phyloP scores from a whole-genome alignment of 495 filamentous ascomycete genomes.

The Talaromyces liani region DNA sequence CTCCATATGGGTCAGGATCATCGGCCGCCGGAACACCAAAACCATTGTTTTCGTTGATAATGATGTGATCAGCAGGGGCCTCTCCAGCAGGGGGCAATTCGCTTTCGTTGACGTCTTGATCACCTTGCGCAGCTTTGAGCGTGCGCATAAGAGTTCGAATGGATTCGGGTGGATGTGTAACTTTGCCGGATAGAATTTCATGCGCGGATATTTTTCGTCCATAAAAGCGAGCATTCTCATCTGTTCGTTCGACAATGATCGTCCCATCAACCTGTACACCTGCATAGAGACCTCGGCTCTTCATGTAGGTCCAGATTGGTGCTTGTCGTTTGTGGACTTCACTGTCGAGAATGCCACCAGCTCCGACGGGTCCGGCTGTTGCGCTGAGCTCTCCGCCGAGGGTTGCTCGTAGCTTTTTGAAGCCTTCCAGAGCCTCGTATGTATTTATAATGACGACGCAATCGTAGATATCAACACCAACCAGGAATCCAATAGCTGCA shows the following conservation, averaged over 20 bases:
- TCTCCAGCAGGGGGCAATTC: slow-evolving; percentile 48
- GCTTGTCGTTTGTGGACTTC: slow-evolving; percentile 62
- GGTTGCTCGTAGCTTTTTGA: slow-evolving; percentile 68
- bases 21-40: slow-evolving; percentile 72
- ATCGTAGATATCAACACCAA: slow-evolving; percentile 90
- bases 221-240: slow-evolving; percentile 89
- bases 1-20: slow-evolving; percentile 83
- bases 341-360: slow-evolving; percentile 64
- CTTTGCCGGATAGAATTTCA: slow-evolving; percentile 78
- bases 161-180: slow-evolving; percentile 55
- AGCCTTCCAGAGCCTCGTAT: slow-evolving; percentile 67
- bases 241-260: slow-evolving; percentile 71
- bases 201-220: slow-evolving; percentile 61
- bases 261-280: slow-evolving; percentile 80
- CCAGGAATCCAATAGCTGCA: slow-evolving; percentile 75
- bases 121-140: slow-evolving; percentile 78
- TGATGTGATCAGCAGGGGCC: slow-evolving; percentile 65
- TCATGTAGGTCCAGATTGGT: slow-evolving; percentile 83
- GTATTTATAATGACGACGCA: slow-evolving; percentile 88
- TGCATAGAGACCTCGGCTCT: slow-evolving; percentile 77
- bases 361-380: slow-evolving; percentile 71
- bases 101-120: slow-evolving; percentile 58
- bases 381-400: slow-evolving; percentile 73
- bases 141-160: slow-evolving; percentile 66
- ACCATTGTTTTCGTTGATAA: slow-evolving; percentile 34